Conservation (phyloP, 768 basidiomycete genomes). For the Pholiota conissans region DNA sequence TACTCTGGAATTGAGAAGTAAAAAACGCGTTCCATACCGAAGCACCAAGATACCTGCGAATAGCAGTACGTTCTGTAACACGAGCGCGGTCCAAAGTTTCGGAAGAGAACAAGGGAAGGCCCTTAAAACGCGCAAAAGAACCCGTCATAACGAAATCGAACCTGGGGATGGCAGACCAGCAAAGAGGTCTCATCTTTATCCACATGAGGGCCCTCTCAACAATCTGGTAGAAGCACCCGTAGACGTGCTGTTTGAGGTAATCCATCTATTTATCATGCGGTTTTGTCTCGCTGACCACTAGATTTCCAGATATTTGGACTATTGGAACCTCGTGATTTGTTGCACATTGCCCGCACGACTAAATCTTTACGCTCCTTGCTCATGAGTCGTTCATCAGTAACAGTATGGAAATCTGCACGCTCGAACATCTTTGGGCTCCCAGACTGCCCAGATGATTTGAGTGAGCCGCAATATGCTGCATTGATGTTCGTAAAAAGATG, state of each 20-base stretch:
- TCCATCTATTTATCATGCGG: background rate
- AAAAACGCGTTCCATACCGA: no score
- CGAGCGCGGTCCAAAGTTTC: no score
- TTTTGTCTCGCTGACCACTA: background rate
- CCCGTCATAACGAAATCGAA: no score
- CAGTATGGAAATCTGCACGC: background rate
- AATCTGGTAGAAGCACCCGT: background rate
- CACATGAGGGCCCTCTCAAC: no score
- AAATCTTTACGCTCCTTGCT: background rate
- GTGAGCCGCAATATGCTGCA: constrained; percentile 8
- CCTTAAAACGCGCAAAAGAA: no score
- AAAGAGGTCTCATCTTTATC: no score
- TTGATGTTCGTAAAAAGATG: constrained; percentile 4
- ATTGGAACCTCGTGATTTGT: background rate
- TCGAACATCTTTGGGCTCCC: constrained; percentile 2
- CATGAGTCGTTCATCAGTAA: background rate
- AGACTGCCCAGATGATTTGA: no score
- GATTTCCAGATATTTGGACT: background rate
- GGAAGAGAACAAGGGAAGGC: no score
- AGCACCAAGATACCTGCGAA: no score
- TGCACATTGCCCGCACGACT: background rate
- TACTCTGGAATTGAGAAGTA: no score
- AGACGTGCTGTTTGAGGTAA: background rate
- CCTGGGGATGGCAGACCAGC: no score
- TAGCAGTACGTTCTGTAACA: no score